A percentile compares a stretch with the other conserved stretches of the same genome.
Conservation (phyloP, 306 rosid genomes). For the Casuarina cunninghamiana region DNA sequence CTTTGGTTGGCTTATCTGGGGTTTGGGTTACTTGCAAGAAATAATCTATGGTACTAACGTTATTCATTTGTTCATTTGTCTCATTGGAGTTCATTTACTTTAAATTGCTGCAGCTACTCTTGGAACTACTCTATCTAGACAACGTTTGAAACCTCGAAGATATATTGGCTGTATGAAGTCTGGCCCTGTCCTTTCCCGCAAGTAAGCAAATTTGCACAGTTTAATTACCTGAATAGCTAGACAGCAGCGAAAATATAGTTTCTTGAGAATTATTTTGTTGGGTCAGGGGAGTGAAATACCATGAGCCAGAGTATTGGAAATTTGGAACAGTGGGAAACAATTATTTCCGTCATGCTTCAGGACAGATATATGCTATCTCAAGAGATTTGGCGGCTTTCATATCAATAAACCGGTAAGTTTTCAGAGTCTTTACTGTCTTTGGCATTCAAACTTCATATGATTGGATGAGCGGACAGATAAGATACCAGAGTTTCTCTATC, state of each 20-base stretch:
- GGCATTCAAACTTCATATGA: background rate
- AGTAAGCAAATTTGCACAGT: constrained; percentile 47
- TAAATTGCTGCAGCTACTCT: constrained; percentile 58
- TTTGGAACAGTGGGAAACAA: constrained; percentile 84
- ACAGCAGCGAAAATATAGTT: constrained; percentile 16
- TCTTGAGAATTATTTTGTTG: constrained; percentile 24
- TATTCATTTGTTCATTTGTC: constrained; percentile 14
- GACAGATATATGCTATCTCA: constrained; percentile 85
- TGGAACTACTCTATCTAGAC: constrained; percentile 55
- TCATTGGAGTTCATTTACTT: constrained; percentile 19
- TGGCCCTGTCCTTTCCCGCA: constrained; percentile 84
- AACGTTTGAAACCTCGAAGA: constrained; percentile 62
- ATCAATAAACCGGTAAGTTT: constrained; percentile 69
- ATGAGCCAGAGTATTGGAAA: constrained; percentile 95
- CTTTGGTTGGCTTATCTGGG: background rate
- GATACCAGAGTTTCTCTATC: background rate
- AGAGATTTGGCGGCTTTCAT: constrained; percentile 80
- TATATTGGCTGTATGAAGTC: constrained; percentile 97
- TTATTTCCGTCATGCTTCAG: constrained; percentile 94
- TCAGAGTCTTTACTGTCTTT: constrained; percentile 2
- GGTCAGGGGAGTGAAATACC: constrained; percentile 81
- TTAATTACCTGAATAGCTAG: background rate
- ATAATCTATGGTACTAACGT: background rate
- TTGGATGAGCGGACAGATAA: background rate
- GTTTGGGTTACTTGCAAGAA: background rate